Evolutionary conservation across 1,284 basidiomycete genomes (phyloP).

Genomic region (Moesziomyces globuligerus): DNA sequence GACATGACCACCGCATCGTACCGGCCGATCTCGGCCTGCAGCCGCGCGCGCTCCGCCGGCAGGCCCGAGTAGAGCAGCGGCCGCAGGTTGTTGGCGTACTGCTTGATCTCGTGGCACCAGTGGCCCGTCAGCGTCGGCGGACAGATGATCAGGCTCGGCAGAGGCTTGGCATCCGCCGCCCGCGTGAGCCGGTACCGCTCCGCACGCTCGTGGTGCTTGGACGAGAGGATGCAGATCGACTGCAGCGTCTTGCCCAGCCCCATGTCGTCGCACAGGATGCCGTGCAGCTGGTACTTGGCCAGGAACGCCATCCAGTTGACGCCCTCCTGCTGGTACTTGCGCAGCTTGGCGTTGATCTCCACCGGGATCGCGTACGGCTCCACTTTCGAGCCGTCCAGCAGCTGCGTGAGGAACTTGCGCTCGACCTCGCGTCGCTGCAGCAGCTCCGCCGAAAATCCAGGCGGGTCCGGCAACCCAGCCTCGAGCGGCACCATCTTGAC

Average conservation of each 20-base stretch:
- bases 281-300: slow-evolving; percentile 84
- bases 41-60: slow-evolving; percentile 81
- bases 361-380: slow-evolving; percentile 90
- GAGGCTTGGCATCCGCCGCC: slow-evolving; percentile 81
- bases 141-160: slow-evolving; percentile 94
- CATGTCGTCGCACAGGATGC: slow-evolving; percentile 99
- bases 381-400: slow-evolving; percentile 82
- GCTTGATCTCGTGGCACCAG: slow-evolving; percentile 97
- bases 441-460: slow-evolving; percentile 89
- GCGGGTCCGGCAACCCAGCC: slow-evolving; percentile 93
- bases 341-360: slow-evolving; percentile 88
- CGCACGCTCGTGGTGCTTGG: slow-evolving; percentile 89
- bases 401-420: slow-evolving; percentile 89
- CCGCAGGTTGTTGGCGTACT: slow-evolving; percentile 86
- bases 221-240: slow-evolving; percentile 95
- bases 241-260: slow-evolving; percentile 98
- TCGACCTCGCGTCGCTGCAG: slow-evolving; percentile 80
- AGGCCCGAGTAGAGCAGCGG: slow-evolving; percentile 91
- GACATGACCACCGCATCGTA: slow-evolving; percentile 91
- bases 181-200: slow-evolving; percentile 76
- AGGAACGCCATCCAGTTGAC: slow-evolving; percentile 99
- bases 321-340: slow-evolving; percentile 97
- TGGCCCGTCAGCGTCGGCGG: slow-evolving; percentile 95
- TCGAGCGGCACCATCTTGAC: slow-evolving; percentile 99
- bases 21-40: slow-evolving; percentile 48